Evolutionary conservation across 192 early-diverging fungal species (phyloP).

Genomic region (Phycomyces nitens): DNA sequence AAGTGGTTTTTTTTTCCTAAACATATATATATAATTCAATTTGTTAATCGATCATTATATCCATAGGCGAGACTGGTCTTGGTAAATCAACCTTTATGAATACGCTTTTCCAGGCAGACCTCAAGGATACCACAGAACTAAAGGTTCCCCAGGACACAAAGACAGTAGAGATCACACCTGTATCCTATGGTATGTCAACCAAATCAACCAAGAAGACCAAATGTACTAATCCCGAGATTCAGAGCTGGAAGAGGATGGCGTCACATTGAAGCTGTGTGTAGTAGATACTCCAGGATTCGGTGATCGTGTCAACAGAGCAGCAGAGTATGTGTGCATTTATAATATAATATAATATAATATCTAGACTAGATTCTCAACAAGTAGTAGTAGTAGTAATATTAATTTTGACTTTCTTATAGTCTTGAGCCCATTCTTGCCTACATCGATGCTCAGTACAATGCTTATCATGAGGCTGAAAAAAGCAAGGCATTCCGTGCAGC

Average conservation of each 20-base stretch:
- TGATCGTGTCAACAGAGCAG: slow-evolving; percentile 78
- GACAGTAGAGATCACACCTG: slow-evolving; percentile 84
- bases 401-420: slow-evolving; percentile 34
- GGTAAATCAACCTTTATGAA: slow-evolving; percentile 99
- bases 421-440: slow-evolving; percentile 92
- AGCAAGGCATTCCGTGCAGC: slow-evolving; percentile 67
- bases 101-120: slow-evolving; percentile 93
- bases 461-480: slow-evolving; percentile 82
- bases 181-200: slow-evolving; percentile 67
- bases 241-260: slow-evolving; percentile 90
- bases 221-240: slow-evolving; percentile 1
- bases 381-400: too few species aligned
- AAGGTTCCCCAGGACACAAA: slow-evolving; percentile 59
- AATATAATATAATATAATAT: too few species aligned
- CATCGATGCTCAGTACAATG: slow-evolving; percentile 94
- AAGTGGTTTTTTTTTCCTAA: slow-evolving; percentile 26
- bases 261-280: slow-evolving; percentile 85
- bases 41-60: too few species aligned
- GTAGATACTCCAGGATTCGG: slow-evolving; percentile 90
- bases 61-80: slow-evolving; percentile 95
- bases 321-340: too few species aligned
- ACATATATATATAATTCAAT: too few species aligned
- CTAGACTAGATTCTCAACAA: too few species aligned
- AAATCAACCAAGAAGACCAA: slow-evolving; percentile 1
- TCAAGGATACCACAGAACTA: slow-evolving; percentile 72